Base-by-base conservation (phyloP, 306 rosid genomes). In the Medicago lupulina region DNA sequence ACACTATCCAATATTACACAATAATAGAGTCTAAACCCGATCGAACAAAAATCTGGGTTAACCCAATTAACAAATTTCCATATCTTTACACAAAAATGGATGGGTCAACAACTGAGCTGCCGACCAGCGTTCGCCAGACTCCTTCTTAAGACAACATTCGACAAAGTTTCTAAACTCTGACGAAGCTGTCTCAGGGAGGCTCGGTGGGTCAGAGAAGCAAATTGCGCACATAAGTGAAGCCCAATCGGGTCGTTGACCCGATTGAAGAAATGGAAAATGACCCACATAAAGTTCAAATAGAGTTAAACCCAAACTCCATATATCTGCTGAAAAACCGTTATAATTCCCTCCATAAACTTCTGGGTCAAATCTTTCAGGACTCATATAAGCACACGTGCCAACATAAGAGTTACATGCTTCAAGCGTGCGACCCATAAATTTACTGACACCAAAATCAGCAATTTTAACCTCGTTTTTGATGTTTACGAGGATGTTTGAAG, bases 341-440 rank as follows among this genome's bases (percentile, higher is more conserved):
- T 94, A 94, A 25, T 81, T 90, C 4, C 97, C 98, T 38, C 96
- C 98, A 34, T 84, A 87, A 0, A 76, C 81, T 1, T 92, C 93
- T 11, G 98, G 98, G 89, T 94, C 96, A 75, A 94, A 94, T 55
- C 98, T 84, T 18, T 94, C 98, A 0, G 98, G 98, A 73, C 98
- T 94, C 98, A 94, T 94, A 80, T 94, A 94, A 2, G 98, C 97
- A 63, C 97, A 94, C 49, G 98, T 94, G 6, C 98, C 98, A 1
- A 94, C 97, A 55, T 92, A 94, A 0, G 97, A 90, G 53, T 88
- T 91, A 21, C 98, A 94, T 23, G 94, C 83, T 49, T 94, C 96
- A 14, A 91, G 78, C 6, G 88, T 79, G 23, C 98, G 84, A 73
- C 90, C 82, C 95, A 94, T 80, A 47, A 90, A 67, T 6, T 92